phyloP scores from a whole-genome alignment of 2,329 filamentous ascomycete species.

The Paraphoma sp. region DNA sequence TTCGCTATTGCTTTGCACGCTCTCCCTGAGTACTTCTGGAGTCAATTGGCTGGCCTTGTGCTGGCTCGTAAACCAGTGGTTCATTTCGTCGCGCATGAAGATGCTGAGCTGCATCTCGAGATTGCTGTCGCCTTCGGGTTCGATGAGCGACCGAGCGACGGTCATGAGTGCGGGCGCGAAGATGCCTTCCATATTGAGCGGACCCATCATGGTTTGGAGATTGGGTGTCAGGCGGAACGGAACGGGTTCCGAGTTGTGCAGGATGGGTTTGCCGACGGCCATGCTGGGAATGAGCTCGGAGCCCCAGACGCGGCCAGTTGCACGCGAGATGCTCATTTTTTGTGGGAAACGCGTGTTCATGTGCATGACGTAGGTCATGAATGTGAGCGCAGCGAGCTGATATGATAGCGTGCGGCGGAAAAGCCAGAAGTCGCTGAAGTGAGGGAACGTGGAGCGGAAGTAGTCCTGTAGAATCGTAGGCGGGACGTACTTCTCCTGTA shows the following conservation, averaged over 20 bases:
- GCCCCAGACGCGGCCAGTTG: slow-evolving; percentile 93
- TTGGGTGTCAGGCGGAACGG: slow-evolving; percentile 98
- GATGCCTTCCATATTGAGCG: slow-evolving; percentile 93
- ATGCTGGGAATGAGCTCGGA: slow-evolving; percentile 92
- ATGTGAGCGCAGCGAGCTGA: slow-evolving; percentile 91
- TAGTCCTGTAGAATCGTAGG: slow-evolving; percentile 83
- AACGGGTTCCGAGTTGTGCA: slow-evolving; percentile 94
- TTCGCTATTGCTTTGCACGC: slow-evolving; percentile 86
- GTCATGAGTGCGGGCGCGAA: slow-evolving; percentile 96
- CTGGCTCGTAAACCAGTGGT: slow-evolving; percentile 89
- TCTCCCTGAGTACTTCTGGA: slow-evolving; percentile 75
- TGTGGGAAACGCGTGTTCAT: slow-evolving; percentile 96
- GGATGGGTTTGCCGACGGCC: slow-evolving; percentile 81
- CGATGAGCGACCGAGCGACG: slow-evolving; percentile 90
- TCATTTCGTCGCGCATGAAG: slow-evolving; percentile 97
- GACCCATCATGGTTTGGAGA: slow-evolving; percentile 93
- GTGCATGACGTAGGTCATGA: slow-evolving; percentile 98
- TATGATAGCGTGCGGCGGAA: slow-evolving; percentile 98
- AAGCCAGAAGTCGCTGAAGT: slow-evolving; percentile 95
- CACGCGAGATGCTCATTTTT: slow-evolving; percentile 90
- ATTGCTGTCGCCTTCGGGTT: slow-evolving; percentile 69
- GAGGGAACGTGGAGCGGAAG: slow-evolving; percentile 86
- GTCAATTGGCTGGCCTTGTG: slow-evolving; percentile 64
- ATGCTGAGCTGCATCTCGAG: slow-evolving; percentile 94
- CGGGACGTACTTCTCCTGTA: slow-evolving; percentile 92